Percentiles rank a stretch among this genome's conserved stretches.
Conservation (phyloP, 164 flowering plant genomes). For the grape (Vitis vinifera) region DNA sequence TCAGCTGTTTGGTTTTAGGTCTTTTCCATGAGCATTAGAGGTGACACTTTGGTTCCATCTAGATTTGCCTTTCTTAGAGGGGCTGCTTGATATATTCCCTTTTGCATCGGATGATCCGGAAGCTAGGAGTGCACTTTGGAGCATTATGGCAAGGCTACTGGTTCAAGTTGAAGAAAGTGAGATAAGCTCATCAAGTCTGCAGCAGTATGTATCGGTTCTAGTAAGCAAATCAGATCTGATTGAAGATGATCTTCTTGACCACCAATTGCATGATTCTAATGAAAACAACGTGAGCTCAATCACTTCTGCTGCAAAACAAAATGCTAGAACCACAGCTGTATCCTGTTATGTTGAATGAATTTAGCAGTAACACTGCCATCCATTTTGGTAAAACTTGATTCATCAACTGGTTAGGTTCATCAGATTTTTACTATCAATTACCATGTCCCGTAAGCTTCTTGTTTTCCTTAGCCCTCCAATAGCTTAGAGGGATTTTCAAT, state of each 20-base stretch:
- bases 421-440: not conserved
- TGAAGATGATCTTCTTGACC: constrained; percentile 76
- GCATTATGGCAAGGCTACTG: constrained; percentile 57
- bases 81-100: constrained; percentile 68
- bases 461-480: constrained; percentile 33
- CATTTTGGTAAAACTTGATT: not conserved
- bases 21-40: not conserved
- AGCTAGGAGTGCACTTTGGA: constrained; percentile 87
- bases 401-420: not conserved
- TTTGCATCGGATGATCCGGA: constrained; percentile 73
- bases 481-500: constrained; percentile 54
- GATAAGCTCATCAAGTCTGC: constrained; percentile 37
- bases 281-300: constrained; percentile 22
- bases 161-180: constrained; percentile 44
- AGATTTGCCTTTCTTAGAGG: constrained; percentile 72
- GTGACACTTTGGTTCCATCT: constrained; percentile 26
- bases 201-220: constrained; percentile 46
- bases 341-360: constrained; percentile 34
- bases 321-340: constrained; percentile 56
- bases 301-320: constrained; percentile 15
- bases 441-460: not conserved
- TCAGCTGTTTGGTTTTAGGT: not conserved
- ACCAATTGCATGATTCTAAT: constrained; percentile 27
- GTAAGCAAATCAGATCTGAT: constrained; percentile 57
- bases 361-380: not conserved